These are phyloP conservation scores for Mycena venus DNA, from an alignment of 768 basidiomycete species.

Conservation along the genomic window DNA sequence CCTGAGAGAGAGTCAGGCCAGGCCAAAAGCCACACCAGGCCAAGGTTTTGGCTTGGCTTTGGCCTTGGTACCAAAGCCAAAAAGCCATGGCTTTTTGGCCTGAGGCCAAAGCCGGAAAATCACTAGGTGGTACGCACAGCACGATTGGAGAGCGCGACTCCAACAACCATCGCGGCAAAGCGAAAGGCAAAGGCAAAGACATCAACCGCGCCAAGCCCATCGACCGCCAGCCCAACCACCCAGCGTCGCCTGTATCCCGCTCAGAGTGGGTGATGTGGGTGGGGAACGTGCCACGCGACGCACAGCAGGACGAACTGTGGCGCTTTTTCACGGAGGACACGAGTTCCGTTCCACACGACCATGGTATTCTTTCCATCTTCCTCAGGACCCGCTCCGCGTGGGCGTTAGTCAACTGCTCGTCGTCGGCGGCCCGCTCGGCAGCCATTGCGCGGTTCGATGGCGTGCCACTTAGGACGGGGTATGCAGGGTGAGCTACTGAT, in stretches of 20 bases:
- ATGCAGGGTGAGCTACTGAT: constrained; percentile 82
- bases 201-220: not conserved
- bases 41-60: no score
- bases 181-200: not conserved
- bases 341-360: constrained; percentile 25
- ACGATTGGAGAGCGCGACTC: not conserved
- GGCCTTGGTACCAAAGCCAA: no score
- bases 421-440: constrained; percentile 67
- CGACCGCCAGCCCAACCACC: constrained; percentile 71
- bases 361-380: constrained; percentile 84
- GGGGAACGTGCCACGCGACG: constrained; percentile 91
- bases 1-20: no score
- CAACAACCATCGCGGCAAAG: not conserved
- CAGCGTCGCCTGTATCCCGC: constrained; percentile 76
- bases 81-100: no score
- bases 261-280: no score
- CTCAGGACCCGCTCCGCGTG: constrained; percentile 92
- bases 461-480: constrained; percentile 75
- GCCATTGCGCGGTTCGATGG: constrained; percentile 85
- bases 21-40: no score
- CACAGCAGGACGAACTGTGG: constrained; percentile 88
- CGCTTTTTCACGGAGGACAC: constrained; percentile 71
- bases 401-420: constrained; percentile 91
- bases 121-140: no score
- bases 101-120: no score